Conservation (phyloP, 2,329 filamentous ascomycete genomes). For the Aspergillus tubingensis region DNA sequence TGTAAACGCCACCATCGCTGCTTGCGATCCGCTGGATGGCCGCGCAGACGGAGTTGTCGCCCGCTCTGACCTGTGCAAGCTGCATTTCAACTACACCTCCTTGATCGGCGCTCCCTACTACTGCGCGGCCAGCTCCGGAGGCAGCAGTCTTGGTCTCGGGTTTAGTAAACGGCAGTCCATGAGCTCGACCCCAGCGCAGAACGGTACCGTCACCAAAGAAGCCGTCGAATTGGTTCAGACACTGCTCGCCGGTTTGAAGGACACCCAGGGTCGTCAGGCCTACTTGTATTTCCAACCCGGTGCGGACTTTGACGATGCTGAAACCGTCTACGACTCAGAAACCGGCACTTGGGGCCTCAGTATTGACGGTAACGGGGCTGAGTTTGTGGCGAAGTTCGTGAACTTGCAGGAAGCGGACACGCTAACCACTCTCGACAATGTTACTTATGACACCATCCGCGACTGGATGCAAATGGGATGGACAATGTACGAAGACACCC, state of each 20-base stretch:
- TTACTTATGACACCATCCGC: conserved; percentile 58
- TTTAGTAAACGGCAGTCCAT: too few relatives aligned
- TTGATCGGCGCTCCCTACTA: conserved; percentile 47
- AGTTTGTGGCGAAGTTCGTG: neutral
- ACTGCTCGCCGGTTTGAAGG: neutral
- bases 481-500: conserved; percentile 49
- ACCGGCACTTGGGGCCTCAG: neutral
- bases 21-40: conserved; percentile 58
- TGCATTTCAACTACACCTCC: conserved; percentile 45
- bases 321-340: neutral
- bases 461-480: conserved; percentile 54
- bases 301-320: neutral
- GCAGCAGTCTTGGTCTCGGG: too few relatives aligned
- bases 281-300: neutral
- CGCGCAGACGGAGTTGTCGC: conserved; percentile 54
- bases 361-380: neutral
- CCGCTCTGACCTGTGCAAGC: conserved; percentile 48
- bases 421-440: conserved; percentile 40
- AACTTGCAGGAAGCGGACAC: neutral
- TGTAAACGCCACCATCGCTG: conserved; percentile 53
- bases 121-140: conserved; percentile 43
- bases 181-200: neutral
- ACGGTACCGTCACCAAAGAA: neutral
- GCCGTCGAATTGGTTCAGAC: neutral
- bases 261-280: neutral